Base-by-base conservation (phyloP, 352 stramenopile species). In the Albugo candida region DNA sequence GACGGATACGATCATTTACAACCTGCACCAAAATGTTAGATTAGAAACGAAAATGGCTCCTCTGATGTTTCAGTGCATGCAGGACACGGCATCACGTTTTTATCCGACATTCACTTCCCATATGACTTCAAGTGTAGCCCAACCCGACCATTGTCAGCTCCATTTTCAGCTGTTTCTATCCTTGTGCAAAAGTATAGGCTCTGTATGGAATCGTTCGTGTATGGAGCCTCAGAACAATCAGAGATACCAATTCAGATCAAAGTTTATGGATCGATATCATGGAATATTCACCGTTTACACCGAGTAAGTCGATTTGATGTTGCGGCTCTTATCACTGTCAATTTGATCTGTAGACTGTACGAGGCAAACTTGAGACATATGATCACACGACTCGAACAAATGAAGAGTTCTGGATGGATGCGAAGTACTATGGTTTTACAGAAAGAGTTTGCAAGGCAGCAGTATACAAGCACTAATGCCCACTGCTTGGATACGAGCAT, bases 211-310 rank as follows among this genome's bases (percentile, higher is more conserved):
- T 5, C 39, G 17, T 2, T 20, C 38, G 31, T 5, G 12, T 45
- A 65, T 17, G 42, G 44, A 11, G 2, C 24, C 5, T 5, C 47
- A 16, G 14, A 65, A 40, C 50, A 59, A 8, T 42, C 48, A 5
- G 55, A 66, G 2, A 63, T 68, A 63, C 14, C 52, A 54, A 8
- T 70, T 75, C 12, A 49, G 70, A 24, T 12, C 45, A 5, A 84
- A 84, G 36, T 81, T 77, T 58, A 63, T 82, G 58, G 60, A 83
- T 44, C 48, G 52, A 16, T 54, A 75, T 17, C 61, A 44, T 14
- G 70, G 73, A n/a, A 64, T 88, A 2, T 86, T 84, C 35, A 52
- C 65, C 8, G 60, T 68, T 11, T 68, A 86, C 41, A 56, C 76
- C 27, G 67, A 82, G 76, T 88, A 62, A 51, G 72, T 67, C 38